Percentiles rank a stretch among this genome's conserved stretches.
Conservation (phyloP, 2,329 filamentous ascomycete genomes). For the Colletotrichum camelliae region DNA sequence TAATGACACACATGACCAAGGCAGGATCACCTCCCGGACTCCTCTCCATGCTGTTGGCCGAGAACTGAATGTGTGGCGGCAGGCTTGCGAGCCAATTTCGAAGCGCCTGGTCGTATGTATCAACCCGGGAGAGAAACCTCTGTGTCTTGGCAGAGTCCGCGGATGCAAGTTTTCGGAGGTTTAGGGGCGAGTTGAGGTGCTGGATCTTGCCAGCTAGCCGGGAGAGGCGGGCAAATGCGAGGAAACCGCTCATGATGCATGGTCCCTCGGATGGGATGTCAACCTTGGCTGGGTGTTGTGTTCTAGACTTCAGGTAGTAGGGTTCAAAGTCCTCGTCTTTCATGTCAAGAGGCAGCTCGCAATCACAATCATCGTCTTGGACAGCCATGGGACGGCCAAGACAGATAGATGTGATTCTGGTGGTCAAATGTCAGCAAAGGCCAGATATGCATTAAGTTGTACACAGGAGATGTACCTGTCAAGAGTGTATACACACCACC, state of each 20-base stretch:
- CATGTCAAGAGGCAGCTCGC: constrained; percentile 29
- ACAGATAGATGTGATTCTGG: constrained; percentile 31
- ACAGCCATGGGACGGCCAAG: constrained; percentile 31
- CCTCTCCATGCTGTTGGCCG: constrained; percentile 22
- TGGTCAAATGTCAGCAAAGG: not conserved
- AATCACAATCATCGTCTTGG: constrained; percentile 35
- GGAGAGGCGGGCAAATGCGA: not conserved
- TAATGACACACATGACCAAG: not conserved
- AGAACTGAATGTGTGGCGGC: constrained; percentile 31
- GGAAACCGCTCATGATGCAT: not conserved
- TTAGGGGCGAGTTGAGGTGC: not conserved
- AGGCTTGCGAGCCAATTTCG: constrained; percentile 25
- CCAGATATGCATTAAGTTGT: not conserved
- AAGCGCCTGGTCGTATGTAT: constrained; percentile 22
- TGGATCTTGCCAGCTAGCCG: not conserved
- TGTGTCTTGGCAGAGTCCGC: not conserved
- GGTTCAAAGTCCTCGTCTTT: constrained; percentile 29
- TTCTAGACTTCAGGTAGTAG: not conserved
- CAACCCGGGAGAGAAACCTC: constrained; percentile 3
- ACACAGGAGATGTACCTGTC: constrained; percentile 25
- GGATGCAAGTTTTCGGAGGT: not conserved
- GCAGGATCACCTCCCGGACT: not conserved
- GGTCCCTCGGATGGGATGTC: not conserved
- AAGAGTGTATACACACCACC: constrained; percentile 34
- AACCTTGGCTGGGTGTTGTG: not conserved